Base-by-base conservation (phyloP, 768 basidiomycete species). In the Rossbeevera mucosa region DNA sequence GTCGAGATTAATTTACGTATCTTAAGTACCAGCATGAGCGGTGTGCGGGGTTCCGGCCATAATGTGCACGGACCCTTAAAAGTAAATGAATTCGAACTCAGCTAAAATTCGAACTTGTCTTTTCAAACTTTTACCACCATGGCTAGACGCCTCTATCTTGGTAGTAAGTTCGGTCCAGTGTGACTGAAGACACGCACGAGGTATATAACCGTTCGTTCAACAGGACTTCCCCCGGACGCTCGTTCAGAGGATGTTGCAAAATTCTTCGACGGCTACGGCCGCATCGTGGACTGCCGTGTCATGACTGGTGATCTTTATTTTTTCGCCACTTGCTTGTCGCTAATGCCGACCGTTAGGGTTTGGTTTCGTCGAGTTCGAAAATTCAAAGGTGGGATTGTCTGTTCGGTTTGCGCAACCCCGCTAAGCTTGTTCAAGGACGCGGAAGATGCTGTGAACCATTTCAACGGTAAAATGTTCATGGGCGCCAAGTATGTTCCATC, bases 341-440 rank as follows among this genome's bases (percentile, higher is more conserved):
- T 67, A 52, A 71, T 58, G 58, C 45, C 51, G 56, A 44, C 3
- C 38, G 29, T 38, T 54, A 91, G 91, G 91, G 11, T 99, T 96
- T 63, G 96, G 94, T 51, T 99, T 99, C 68, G 84, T 97, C 59
- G 95, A 98, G 71, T 98, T 96, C 64, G 95, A 95, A 68, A 88
- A 76, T 62, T 69, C 86, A 18, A 85, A 88, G 74, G 93, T 82
- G 21, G 33, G 43, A 45, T 26, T 49, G 18, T 44, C 30, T 24
- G 9, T 24, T 26, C 45, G 4, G 24, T 42, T 31, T 41, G 47
- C 45, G 48, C 63, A n/a, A 26, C 18, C 21, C 38, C 9, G n/a
- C 46, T 56, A 55, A 62, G 5, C 41, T 53, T 53, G 50, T 41
- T 55, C 14, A 57, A 94, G 88, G 96, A 99, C 59, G 95, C 95